A percentile compares a stretch with the other conserved stretches of the same genome.
Conservation (phyloP, 2,329 filamentous ascomycete species). For the Metarhizium brunneum region DNA sequence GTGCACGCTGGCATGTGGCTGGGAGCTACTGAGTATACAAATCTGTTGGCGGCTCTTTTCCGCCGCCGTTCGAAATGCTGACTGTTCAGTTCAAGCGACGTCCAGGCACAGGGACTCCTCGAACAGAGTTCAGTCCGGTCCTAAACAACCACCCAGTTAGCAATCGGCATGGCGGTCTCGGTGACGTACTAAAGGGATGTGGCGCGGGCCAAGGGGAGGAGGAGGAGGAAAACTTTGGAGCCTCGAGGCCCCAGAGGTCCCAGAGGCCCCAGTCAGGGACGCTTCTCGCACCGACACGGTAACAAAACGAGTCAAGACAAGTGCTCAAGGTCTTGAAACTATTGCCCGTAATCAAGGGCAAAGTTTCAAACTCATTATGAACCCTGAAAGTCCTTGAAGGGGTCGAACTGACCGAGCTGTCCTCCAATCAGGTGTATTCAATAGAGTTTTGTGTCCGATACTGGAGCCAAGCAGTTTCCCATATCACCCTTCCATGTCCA, state of each 20-base stretch:
- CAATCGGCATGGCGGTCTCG: background rate
- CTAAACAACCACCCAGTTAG: conserved; percentile 4
- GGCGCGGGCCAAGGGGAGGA: background rate
- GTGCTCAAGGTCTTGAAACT: background rate
- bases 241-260: background rate
- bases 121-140: conserved; percentile 1
- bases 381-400: background rate
- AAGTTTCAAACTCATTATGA: background rate
- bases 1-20: background rate
- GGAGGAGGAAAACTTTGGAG: background rate
- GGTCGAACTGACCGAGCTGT: background rate
- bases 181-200: conserved; percentile 2
- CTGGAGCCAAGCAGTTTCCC: background rate
- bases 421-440: background rate
- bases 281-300: background rate
- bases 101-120: conserved; percentile 1
- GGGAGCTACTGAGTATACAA: background rate
- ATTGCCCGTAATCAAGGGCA: background rate
- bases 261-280: background rate
- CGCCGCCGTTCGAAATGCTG: background rate
- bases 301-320: conserved; percentile 1
- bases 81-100: background rate
- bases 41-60: too few species aligned
- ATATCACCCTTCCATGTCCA: background rate
- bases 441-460: background rate